Conservation (phyloP, 805 yeast species). For the Lachancea fermentati region DNA sequence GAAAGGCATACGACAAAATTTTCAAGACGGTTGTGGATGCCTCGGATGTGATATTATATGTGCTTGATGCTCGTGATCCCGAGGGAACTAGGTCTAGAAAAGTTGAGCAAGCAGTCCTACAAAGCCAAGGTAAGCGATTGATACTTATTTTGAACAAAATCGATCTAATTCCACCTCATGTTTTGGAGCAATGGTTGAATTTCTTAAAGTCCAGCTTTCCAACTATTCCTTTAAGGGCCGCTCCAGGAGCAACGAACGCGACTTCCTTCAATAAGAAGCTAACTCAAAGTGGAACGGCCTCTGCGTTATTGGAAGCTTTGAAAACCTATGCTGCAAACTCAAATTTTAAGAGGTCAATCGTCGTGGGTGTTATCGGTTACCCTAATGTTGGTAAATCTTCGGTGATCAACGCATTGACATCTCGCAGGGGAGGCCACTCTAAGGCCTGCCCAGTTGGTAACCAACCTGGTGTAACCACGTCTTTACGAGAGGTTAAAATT, state of each 20-base stretch:
- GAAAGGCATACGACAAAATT: conserved; percentile 89
- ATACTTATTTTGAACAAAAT: conserved; percentile 85
- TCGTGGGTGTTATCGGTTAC: conserved; percentile 94
- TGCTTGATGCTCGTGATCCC: conserved; percentile 97
- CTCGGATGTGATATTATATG: conserved; percentile 85
- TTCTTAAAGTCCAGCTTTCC: conserved; percentile 82
- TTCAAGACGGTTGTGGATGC: conserved; percentile 91
- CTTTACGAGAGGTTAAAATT: conserved; percentile 84
- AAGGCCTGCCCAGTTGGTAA: conserved; percentile 95
- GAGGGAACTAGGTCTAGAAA: conserved; percentile 87
- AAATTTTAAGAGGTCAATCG: conserved; percentile 79
- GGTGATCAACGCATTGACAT: conserved; percentile 80
- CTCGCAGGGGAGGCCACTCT: conserved; percentile 61
- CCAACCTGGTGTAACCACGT: conserved; percentile 94
- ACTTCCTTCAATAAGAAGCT: conserved; percentile 67
- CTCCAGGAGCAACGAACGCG: conserved; percentile 66
- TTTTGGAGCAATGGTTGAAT: conserved; percentile 76
- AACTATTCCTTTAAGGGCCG: conserved; percentile 80
- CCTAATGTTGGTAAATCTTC: conserved; percentile 98
- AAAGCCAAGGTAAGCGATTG: conserved; percentile 70
- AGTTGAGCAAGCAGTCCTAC: conserved; percentile 84
- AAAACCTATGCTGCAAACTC: conserved; percentile 81
- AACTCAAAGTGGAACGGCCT: conserved; percentile 66
- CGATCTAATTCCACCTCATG: conserved; percentile 84
- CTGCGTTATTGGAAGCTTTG: conserved; percentile 67